Conservation (phyloP, 352 stramenopile genomes). For the Phytophthora ramorum region DNA sequence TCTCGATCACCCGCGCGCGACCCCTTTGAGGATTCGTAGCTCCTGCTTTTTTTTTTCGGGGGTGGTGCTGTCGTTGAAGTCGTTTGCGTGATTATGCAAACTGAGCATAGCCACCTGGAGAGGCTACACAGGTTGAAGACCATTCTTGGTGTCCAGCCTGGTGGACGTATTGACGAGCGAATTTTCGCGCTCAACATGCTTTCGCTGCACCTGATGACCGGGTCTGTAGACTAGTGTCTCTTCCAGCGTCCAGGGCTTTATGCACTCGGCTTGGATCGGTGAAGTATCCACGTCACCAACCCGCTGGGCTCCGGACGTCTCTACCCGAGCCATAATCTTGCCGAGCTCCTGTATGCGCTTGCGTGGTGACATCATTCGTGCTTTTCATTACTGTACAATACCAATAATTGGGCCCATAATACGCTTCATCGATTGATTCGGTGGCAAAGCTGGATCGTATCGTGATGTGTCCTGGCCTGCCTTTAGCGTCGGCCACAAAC, state of each 20-base stretch:
- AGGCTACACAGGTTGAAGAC: slow-evolving; percentile 1
- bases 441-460: slow-evolving; percentile 12
- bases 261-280: background rate
- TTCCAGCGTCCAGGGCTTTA: background rate
- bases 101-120: slow-evolving; percentile 17
- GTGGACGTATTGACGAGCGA: slow-evolving; percentile 10
- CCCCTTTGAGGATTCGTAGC: no score
- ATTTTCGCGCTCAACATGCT: slow-evolving; percentile 12
- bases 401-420: background rate
- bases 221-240: background rate
- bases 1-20: background rate
- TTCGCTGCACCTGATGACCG: background rate
- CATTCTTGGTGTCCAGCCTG: background rate
- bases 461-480: slow-evolving; percentile 3
- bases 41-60: slow-evolving; percentile 1
- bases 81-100: background rate
- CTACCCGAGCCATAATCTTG: slow-evolving; percentile 19
- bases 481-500: slow-evolving; percentile 25
- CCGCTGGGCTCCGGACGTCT: background rate
- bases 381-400: no score
- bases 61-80: slow-evolving; percentile 13
- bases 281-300: background rate
- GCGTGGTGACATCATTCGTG: slow-evolving; percentile 1
- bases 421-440: slow-evolving; percentile 13
- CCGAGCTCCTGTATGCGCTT: background rate